phyloP scores from a whole-genome alignment of 2,329 filamentous ascomycete genomes.

The Alternaria viburni region DNA sequence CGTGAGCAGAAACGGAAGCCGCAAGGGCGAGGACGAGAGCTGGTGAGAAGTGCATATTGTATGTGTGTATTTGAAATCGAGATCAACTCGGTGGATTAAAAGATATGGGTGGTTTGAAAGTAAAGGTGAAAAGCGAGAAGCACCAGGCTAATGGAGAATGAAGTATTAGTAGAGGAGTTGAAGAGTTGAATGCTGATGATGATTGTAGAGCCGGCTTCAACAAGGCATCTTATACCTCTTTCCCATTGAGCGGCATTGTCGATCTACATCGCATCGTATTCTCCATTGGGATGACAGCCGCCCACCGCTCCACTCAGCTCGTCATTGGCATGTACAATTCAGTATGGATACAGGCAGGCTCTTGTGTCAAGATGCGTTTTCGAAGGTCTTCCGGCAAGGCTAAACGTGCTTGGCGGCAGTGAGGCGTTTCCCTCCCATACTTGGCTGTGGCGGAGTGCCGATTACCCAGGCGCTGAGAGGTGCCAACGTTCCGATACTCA shows the following conservation, averaged over 20 bases:
- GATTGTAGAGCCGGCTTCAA: conserved; percentile 1
- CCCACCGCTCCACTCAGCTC: not conserved
- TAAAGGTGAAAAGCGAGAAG: conserved; percentile 19
- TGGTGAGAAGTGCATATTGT: conserved; percentile 38
- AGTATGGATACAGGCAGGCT: conserved; percentile 12
- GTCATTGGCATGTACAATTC: conserved; percentile 6
- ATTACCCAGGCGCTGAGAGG: conserved; percentile 13
- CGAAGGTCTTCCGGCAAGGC: conserved; percentile 7
- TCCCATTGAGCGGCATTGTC: not conserved
- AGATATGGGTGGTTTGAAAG: not conserved
- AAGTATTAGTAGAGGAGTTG: conserved; percentile 15
- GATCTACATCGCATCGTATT: conserved; percentile 4
- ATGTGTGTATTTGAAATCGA: conserved; percentile 9
- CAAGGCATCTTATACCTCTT: conserved; percentile 26
- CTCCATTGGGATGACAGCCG: conserved; percentile 9
- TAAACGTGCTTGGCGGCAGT: conserved; percentile 33
- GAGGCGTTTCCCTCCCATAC: conserved; percentile 23
- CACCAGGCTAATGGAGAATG: conserved; percentile 26
- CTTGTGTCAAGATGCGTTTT: conserved; percentile 22
- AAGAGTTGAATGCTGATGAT: conserved; percentile 26
- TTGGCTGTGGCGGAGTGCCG: conserved; percentile 18
- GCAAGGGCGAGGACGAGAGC: conserved; percentile 33
- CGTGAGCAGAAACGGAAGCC: conserved; percentile 62
- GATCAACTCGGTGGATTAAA: conserved; percentile 23
- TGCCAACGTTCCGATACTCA: conserved; percentile 17